phyloP scores from a whole-genome alignment of 2,329 filamentous ascomycete genomes.

The Colletotrichum magnum region DNA sequence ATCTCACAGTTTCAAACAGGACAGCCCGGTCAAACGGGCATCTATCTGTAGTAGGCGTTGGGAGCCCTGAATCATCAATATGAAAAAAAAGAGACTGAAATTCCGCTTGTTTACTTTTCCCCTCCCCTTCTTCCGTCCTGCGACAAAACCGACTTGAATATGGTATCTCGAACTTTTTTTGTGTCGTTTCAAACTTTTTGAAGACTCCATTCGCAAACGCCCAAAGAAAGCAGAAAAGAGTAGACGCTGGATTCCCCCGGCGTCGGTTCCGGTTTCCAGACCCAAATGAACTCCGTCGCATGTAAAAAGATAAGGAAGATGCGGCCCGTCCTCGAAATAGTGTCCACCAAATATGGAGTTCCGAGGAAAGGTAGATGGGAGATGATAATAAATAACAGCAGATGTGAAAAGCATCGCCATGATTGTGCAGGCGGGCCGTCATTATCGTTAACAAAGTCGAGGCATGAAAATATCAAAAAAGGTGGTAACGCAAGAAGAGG shows the following conservation, averaged over 20 bases:
- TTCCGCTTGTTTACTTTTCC: conserved; percentile 10
- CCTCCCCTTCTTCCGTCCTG: conserved; percentile 21
- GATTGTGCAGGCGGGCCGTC: background rate
- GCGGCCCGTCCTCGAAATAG: no score
- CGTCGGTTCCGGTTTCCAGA: background rate
- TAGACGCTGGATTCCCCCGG: no score
- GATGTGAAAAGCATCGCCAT: background rate
- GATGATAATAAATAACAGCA: background rate
- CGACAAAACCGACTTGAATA: background rate
- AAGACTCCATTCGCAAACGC: conserved; percentile 13
- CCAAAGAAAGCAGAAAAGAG: background rate
- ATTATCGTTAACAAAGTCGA: background rate
- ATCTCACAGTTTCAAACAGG: background rate
- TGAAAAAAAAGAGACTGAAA: background rate
- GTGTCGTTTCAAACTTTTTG: conserved; percentile 33
- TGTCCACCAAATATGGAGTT: background rate
- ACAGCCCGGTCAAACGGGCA: no score
- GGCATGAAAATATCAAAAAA: background rate
- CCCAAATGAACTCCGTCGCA: conserved; percentile 7
- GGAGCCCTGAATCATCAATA: background rate
- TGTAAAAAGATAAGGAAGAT: background rate
- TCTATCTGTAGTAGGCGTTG: no score
- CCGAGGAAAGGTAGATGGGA: background rate
- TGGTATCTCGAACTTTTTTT: conserved; percentile 40
- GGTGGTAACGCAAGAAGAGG: no score